Evolutionary conservation across 1,139 yeast species (phyloP).

Genomic region (Pichia sp.): DNA sequence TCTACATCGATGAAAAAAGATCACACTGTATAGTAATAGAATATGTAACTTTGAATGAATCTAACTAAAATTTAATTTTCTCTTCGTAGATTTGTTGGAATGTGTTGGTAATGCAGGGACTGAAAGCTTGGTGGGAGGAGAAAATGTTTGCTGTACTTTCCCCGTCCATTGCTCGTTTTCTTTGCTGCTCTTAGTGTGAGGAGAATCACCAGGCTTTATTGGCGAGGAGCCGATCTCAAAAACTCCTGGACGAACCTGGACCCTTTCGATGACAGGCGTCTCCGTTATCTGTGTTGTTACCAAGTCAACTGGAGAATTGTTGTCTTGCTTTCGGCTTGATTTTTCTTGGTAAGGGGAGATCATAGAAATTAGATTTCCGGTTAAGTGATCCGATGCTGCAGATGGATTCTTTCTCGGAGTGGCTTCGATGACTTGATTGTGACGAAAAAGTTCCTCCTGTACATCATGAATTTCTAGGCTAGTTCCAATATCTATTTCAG

Average conservation of each 20-base stretch:
- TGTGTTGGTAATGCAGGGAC: constrained; percentile 1
- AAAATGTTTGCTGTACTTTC: not conserved
- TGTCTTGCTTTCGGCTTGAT: not conserved
- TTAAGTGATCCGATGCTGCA: not conserved
- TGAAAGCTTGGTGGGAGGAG: constrained; percentile 4
- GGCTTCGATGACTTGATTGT: constrained; percentile 21
- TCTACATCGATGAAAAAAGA: not conserved
- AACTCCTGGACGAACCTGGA: constrained; percentile 18
- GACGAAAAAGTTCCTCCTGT: constrained; percentile 5
- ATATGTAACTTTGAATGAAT: not conserved
- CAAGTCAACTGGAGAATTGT: not conserved
- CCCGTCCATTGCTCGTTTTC: not conserved
- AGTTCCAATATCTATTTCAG: not conserved
- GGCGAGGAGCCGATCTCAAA: constrained; percentile 22
- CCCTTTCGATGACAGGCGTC: constrained; percentile 15
- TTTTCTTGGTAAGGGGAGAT: not conserved
- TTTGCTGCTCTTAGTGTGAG: not conserved
- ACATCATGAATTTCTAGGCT: not conserved
- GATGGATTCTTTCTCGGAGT: constrained; percentile 18
- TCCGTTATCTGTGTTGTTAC: constrained; percentile 9
- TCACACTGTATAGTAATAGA: not conserved
- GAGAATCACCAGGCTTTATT: constrained; percentile 5
- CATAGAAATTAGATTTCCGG: not conserved
- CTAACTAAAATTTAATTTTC: constrained; percentile 23
- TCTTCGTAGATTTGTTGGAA: constrained; percentile 15